Evolutionary conservation across 495 filamentous ascomycete species (phyloP).

Genomic region (Hyaloscypha variabilis): DNA sequence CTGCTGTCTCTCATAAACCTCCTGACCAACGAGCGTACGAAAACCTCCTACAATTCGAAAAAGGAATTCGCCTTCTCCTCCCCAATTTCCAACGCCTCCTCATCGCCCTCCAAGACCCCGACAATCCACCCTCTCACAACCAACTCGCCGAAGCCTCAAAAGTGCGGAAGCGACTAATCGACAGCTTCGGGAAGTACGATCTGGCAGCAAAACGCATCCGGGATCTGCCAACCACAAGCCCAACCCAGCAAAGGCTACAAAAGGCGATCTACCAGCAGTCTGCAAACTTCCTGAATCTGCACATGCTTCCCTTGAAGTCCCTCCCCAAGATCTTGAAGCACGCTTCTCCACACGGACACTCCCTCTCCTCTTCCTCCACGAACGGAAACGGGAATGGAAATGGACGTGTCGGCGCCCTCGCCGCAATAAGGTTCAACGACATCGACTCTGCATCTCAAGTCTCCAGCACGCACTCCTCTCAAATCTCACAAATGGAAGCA

Average conservation of each 20-base stretch:
- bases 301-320: conserved; percentile 90
- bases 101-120: conserved; percentile 58
- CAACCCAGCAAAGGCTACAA: conserved; percentile 76
- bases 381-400: conserved; percentile 26
- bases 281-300: conserved; percentile 81
- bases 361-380: conserved; percentile 7
- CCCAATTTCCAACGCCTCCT: conserved; percentile 87
- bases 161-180: conserved; percentile 86
- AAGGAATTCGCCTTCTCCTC: conserved; percentile 80
- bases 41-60: conserved; percentile 85
- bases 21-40: conserved; percentile 83
- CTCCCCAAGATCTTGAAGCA: conserved; percentile 83
- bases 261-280: conserved; percentile 84
- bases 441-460: conserved; percentile 63
- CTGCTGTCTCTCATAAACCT: conserved; percentile 66
- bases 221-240: conserved; percentile 71
- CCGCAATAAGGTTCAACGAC: conserved; percentile 62
- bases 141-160: conserved; percentile 89
- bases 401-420: conserved; percentile 45
- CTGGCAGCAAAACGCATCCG: conserved; percentile 80
- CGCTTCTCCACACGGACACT: conserved; percentile 35
- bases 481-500: conserved; percentile 72
- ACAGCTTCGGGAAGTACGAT: conserved; percentile 90
- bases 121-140: conserved; percentile 69
- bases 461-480: conserved; percentile 50